Evolutionary conservation across 148 eudicot species (phyloP).

Genomic region (Arbutus unedo): DNA sequence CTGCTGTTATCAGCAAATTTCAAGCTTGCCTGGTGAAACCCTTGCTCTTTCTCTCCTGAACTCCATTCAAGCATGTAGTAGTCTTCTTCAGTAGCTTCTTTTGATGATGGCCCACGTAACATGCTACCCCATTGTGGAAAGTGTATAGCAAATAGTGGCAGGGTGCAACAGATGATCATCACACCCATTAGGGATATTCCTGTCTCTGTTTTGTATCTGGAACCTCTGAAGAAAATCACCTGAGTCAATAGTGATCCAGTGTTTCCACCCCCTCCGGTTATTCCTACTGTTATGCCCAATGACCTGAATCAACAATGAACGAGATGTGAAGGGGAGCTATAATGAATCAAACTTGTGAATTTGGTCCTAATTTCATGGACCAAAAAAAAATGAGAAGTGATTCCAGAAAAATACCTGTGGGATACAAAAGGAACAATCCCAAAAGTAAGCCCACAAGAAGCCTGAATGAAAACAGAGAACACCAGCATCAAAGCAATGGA

Average conservation of each 20-base stretch:
- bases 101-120: conserved; percentile 55
- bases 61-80: conserved; percentile 71
- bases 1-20: conserved; percentile 61
- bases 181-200: conserved; percentile 80
- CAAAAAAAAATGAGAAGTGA: too few relatives aligned
- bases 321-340: not conserved
- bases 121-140: conserved; percentile 92
- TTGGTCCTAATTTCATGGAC: too few relatives aligned
- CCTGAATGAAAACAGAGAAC: conserved; percentile 77
- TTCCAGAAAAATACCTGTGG: conserved; percentile 40
- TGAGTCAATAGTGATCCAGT: conserved; percentile 81
- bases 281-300: conserved; percentile 72
- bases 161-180: conserved; percentile 68
- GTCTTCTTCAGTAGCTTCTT: conserved; percentile 51
- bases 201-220: conserved; percentile 50
- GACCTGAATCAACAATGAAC: conserved; percentile 39
- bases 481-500: conserved; percentile 67
- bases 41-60: conserved; percentile 37
- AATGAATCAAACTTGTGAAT: too few relatives aligned
- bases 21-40: conserved; percentile 47
- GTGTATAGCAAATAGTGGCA: conserved; percentile 44
- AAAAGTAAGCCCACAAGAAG: conserved; percentile 77
- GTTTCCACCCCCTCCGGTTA: conserved; percentile 86
- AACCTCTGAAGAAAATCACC: conserved; percentile 76
- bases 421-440: conserved; percentile 88